Base-by-base conservation (phyloP, 1,139 yeast species). In the Starmera stellimalicola region DNA sequence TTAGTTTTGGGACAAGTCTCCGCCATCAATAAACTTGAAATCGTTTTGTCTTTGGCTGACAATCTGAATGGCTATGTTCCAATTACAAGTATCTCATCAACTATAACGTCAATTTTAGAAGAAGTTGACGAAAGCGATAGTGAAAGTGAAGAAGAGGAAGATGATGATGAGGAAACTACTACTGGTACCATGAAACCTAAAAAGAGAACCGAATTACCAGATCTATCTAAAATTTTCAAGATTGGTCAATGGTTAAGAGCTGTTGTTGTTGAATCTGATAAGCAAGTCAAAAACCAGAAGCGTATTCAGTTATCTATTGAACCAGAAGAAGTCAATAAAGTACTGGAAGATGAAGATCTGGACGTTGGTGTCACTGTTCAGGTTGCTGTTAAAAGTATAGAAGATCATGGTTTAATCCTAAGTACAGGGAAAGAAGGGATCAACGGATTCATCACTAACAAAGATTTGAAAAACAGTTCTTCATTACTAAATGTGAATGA, bases 191-290 rank as follows among this genome's bases (percentile, higher is more conserved):
- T 60, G 6, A 55, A 56, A 37, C 36, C 48, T 16, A 48, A 51
- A 29, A 33, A 44, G 16, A 45, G 40, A 26, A 58, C 57, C 27
- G 68, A 66, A 33, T 62, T 78, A 36, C 93, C 94, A 12, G 58
- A 65, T 12, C 63, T 84, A 39, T 52, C 61, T 2, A 51, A 63
- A 3, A 55, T 73, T 35, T 87, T 88, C 60, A 54, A 58, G 31
- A 48, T 73, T 28, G 97, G 97, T 10, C 93, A 84, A 55, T 91
- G 94, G 87, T 60, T 91, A 31, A 73, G 93, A 47, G 94, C 94
- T 18, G 62, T 69, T 36, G 87, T 88, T 7, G 68, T 70, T 7
- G 70, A 70, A 29, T 59, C 70, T 15, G 53, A 55, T 7, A 65
- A 65, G 32, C 45, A 50, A 17, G 61, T 58, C 34, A 49, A 51